Evolutionary conservation across 352 stramenopile species (phyloP), one percentile per base, ranked within the genome.

Genomic region (Peronospora belbahrii): DNA sequence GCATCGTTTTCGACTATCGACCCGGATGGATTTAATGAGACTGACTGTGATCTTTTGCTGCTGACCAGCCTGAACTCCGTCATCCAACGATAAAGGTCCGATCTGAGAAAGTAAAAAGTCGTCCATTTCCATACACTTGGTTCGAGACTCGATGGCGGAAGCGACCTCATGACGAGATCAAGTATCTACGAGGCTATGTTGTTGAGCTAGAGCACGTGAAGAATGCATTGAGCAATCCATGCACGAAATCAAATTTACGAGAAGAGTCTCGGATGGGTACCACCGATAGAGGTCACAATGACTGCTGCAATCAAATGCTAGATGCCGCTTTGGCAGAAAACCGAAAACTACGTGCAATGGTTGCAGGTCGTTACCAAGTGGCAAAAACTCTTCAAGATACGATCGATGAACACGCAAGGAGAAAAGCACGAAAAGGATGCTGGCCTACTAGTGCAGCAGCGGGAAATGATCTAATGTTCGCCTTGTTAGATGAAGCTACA

Each of bases 81-180:
- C 17, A 38, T 11, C 19, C 10, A 0, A 17, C 6, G 13, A 37
- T 14, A n/a, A 33, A n/a, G 24, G 10, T 42, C 2, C 25, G 13
- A 14, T 38, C 25, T 15, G 28, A 56, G 7, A 35, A 24, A 48
- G 41, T 37, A 10, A 19, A 24, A 46, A 27, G 41, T 30, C 55
- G 43, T 13, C 31, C 36, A 22, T 55, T 59, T 34, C 55, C 55
- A 13, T 63, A 63, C 33, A 59, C 48, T 18, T 44, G 48, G 20
- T 63, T 42, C 9, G 47, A 59, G 38, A 52, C 40, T 14, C 55
- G 55, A 13, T 62, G 54, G 44, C 56, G 60, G 7, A 66, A 66
- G 30, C 50, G 60, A 6, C 60, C 56, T 10, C 62, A 63, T 24
- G 46, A 70, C 36, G 60, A 70, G 51, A 48, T 70, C 11, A 54